phyloP scores from a whole-genome alignment of 1,284 basidiomycete genomes.

The Ustilago cynodontis region DNA sequence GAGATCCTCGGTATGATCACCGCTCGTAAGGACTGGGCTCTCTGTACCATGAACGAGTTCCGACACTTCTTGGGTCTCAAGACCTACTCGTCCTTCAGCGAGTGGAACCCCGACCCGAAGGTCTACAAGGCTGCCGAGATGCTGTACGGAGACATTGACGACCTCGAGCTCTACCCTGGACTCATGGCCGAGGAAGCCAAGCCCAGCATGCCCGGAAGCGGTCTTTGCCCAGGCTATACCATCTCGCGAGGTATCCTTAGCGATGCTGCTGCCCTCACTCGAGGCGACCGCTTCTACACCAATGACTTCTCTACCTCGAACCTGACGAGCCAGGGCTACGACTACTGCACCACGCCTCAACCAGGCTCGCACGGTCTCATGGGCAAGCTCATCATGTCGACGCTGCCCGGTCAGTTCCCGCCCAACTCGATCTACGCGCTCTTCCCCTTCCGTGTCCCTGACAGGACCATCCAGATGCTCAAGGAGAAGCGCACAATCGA shows the following conservation, averaged over 20 bases:
- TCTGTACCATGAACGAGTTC: slow-evolving; percentile 87
- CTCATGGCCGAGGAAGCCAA: slow-evolving; percentile 78
- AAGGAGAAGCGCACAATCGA: slow-evolving; percentile 73
- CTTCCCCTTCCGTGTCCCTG: slow-evolving; percentile 78
- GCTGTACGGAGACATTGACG: slow-evolving; percentile 74
- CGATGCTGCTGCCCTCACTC: slow-evolving; percentile 86
- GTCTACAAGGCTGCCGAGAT: slow-evolving; percentile 81
- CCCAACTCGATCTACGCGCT: slow-evolving; percentile 56
- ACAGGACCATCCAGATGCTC: slow-evolving; percentile 74
- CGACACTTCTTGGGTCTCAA: slow-evolving; percentile 72
- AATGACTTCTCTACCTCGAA: slow-evolving; percentile 83
- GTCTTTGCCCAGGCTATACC: slow-evolving; percentile 82
- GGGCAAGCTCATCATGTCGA: slow-evolving; percentile 53
- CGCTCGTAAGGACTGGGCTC: slow-evolving; percentile 80
- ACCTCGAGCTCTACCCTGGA: slow-evolving; percentile 80
- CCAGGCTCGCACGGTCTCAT: slow-evolving; percentile 40
- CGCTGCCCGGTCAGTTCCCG: slow-evolving; percentile 46
- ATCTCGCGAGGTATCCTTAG: slow-evolving; percentile 86
- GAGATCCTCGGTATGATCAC: slow-evolving; percentile 86
- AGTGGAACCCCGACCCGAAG: slow-evolving; percentile 84
- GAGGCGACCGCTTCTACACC: slow-evolving; percentile 85
- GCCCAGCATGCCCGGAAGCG: slow-evolving; percentile 80
- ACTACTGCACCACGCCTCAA: slow-evolving; percentile 38
- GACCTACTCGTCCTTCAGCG: slow-evolving; percentile 72
- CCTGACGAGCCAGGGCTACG: slow-evolving; percentile 74